Evolutionary conservation across 768 basidiomycete species (phyloP), one percentile per base, ranked within the genome.

Genomic region (Symmetrospora coprosmae): DNA sequence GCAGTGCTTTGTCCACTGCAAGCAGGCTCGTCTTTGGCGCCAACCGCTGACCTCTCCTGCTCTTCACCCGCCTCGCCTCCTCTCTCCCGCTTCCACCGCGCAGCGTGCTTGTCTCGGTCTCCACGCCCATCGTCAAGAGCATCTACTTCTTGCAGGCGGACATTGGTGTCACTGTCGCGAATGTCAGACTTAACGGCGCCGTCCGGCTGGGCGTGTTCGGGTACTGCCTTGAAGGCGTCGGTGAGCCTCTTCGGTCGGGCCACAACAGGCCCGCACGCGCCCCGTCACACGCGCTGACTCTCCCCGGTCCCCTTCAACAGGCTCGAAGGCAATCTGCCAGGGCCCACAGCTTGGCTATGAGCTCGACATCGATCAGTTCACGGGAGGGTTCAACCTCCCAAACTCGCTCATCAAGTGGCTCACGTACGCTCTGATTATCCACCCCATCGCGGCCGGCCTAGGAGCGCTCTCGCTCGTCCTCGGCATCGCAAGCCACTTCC

Each of bases 381-480:
- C 30, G 16, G 30, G 34, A 17, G 34, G 33, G 16, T 55, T 55
- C 37, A 72, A 87, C 66, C 86, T 96, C 50, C 88, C 90, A 1
- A 75, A 81, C 58, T 80, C 87, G 5, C 78, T 82, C 49, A 85
- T 90, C 63, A 92, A 94, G 75, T 96, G 91, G 87, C 76, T 96
- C 70, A 97, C 94, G 9, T 92, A 92, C 69, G 83, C 82, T 23
- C 82, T 99, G 65, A 81, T 96, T 64, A 78, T 97, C 16, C 91
- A 97, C 71, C 81, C 94, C 62, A 82, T 89, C 60, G 92, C 87
- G 16, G 81, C 96, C 58, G 79, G 72, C 13, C 77, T 85, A 34
- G 80, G 87, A 8, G 83, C 78, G 14, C 75, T 80, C 27, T 80
- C 87, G 1, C 77, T 86, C 28, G 51, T 90, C 34, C 86, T 92